These are phyloP conservation scores for Cystoisospora suis DNA, from an alignment of 169 alveolate genomes.

Conservation along the genomic window DNA sequence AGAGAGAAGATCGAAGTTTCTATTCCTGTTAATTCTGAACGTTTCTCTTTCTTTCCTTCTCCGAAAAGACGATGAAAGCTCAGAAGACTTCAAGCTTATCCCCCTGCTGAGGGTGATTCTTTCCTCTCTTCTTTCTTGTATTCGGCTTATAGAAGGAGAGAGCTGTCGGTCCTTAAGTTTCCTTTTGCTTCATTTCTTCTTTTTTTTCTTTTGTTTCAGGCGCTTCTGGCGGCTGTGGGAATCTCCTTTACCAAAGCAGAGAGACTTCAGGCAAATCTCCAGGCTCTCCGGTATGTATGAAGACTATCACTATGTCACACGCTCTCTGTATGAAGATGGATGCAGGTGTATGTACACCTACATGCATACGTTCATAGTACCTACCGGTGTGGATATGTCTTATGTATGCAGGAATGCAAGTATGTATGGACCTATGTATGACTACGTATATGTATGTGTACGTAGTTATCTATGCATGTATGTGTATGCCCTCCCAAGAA, in stretches of 20 bases:
- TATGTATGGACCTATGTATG: not conserved
- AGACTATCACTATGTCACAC: too few relatives aligned
- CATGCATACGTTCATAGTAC: not conserved
- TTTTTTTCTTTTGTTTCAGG: not conserved
- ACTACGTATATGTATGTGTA: not conserved
- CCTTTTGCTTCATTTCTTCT: not conserved
- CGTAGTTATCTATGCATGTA: not conserved
- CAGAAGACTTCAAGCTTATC: too few relatives aligned
- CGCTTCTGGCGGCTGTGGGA: conserved; percentile 29
- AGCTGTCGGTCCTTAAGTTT: not conserved
- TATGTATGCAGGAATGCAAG: not conserved
- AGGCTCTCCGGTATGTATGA: not conserved
- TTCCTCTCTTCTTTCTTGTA: too few relatives aligned
- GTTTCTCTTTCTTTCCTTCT: too few relatives aligned
- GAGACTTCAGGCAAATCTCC: not conserved
- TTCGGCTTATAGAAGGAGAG: not conserved
- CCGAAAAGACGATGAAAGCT: too few relatives aligned
- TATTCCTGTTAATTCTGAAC: too few relatives aligned
- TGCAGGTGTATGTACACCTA: not conserved
- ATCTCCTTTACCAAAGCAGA: not conserved
- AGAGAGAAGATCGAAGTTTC: too few relatives aligned
- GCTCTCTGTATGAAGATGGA: too few relatives aligned
- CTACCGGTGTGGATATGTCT: not conserved
- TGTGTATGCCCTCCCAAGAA: not conserved
- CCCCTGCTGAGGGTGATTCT: too few relatives aligned